A percentile compares a stretch with the other conserved stretches of the same genome.
Conservation (phyloP, 768 basidiomycete species). For the Multifurca ochricompacta region DNA sequence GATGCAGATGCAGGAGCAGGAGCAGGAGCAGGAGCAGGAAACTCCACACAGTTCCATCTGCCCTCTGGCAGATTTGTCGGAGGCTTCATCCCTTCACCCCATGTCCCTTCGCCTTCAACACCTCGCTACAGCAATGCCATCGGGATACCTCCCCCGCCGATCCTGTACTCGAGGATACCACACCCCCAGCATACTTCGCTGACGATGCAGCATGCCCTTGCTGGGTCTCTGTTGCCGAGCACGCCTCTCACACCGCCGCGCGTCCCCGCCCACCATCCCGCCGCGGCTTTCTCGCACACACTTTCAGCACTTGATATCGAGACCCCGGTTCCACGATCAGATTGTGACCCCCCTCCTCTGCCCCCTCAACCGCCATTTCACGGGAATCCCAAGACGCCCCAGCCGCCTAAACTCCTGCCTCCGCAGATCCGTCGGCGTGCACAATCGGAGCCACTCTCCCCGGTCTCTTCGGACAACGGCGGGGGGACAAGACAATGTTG, state of each 20-base stretch:
- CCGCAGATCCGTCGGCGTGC: slow-evolving; percentile 5
- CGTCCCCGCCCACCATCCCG: slow-evolving; percentile 10
- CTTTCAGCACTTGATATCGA: not conserved
- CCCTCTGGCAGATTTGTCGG: too few species aligned
- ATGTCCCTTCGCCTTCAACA: not conserved
- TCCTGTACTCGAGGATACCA: slow-evolving; percentile 30
- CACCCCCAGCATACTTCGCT: slow-evolving; percentile 30
- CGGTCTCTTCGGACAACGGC: slow-evolving; percentile 19
- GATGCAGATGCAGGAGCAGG: not conserved
- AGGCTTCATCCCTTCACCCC: not conserved
- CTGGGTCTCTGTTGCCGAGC: not conserved
- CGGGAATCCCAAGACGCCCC: slow-evolving; percentile 10
- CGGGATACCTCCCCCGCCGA: slow-evolving; percentile 25
- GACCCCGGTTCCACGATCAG: not conserved
- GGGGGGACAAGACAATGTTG: slow-evolving; percentile 41
- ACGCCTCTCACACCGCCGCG: not conserved
- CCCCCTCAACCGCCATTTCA: not conserved
- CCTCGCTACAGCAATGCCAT: slow-evolving; percentile 20
- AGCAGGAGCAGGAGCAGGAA: too few species aligned
- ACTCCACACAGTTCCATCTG: too few species aligned
- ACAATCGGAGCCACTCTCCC: slow-evolving; percentile 20
- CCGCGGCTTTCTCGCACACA: not conserved
- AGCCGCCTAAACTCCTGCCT: slow-evolving; percentile 1
- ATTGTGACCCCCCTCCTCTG: not conserved
- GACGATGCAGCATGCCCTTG: slow-evolving; percentile 33